Evolutionary conservation across 257 asterid genomes (phyloP), one percentile per base, ranked within the genome.

Genomic region (Gentiana dahurica): DNA sequence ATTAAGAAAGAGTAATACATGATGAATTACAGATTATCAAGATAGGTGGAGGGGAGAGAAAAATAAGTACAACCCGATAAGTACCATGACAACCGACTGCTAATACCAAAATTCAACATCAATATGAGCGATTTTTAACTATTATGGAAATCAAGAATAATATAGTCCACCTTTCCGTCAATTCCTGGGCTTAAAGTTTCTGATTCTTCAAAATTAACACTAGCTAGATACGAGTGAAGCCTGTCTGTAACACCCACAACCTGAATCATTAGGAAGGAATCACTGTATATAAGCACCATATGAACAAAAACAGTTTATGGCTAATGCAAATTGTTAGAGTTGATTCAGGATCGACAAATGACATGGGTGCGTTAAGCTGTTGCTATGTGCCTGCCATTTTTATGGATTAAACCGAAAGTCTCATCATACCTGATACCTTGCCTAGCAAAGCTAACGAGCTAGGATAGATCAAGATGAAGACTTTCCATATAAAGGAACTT

Each of bases 201-300:
- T 53, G 72, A 45, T 59, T 79, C 94, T 63, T 73, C 74, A 24
- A 85, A 91, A 68, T 58, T 63, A 68, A 72, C 71, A 49, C 48
- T 73, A 63, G 49, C 61, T 39, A 76, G 75, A 71, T 78, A 78
- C 59, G 57, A 33, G 68, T 68, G 68, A 67, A 88, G 71, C 84
- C 68, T 61, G 68, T 73, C 85, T 48, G 97, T 79, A 65, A 92
- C 64, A 70, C 88, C 91, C 74, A 64, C 44, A 37, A 85, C 94
- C 98, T 91, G 68, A 58, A 37, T 1, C 24, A 24, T 24, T 24
- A 24, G 24, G 24, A 24, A 24, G 24, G 24, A 12, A 71, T 49
- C 38, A 38, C 50, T 10, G 48, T 49, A 43, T 32, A 55, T 11
- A 39, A 44, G 32, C 12, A 12, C 8, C 35, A 24, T 24, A 24